Evolutionary conservation across 306 rosid genomes (phyloP).

Genomic region (Cucumis cinereus): DNA sequence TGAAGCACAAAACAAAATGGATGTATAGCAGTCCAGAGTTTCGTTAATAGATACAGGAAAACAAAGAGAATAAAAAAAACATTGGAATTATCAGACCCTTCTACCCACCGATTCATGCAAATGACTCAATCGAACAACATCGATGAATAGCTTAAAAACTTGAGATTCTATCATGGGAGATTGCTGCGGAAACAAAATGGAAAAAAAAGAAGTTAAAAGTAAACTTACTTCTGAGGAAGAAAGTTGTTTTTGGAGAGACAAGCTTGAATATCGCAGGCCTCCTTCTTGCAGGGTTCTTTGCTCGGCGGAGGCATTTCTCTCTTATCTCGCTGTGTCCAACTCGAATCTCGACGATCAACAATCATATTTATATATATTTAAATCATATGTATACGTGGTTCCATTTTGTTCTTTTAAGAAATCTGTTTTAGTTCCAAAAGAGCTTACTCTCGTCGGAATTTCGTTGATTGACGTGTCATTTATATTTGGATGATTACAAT

Average conservation of each 20-base stretch:
- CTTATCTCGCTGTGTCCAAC: background rate
- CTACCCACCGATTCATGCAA: background rate
- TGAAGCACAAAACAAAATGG: background rate
- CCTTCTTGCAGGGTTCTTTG: conserved; percentile 91
- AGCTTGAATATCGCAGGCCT: conserved; percentile 90
- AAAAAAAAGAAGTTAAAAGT: background rate
- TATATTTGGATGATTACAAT: too few species aligned
- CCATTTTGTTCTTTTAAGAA: too few species aligned
- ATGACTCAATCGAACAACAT: background rate
- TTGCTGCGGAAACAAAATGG: conserved; percentile 9
- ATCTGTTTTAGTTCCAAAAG: too few species aligned
- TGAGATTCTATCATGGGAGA: background rate
- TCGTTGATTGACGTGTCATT: too few species aligned
- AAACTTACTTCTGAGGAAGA: conserved; percentile 46
- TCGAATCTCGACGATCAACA: background rate
- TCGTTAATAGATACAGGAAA: background rate
- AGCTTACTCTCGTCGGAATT: too few species aligned
- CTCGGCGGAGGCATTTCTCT: conserved; percentile 40
- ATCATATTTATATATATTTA: too few species aligned
- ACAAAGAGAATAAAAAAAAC: background rate
- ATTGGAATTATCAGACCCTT: background rate
- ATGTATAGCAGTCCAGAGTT: background rate
- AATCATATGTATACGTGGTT: too few species aligned
- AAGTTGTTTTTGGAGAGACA: conserved; percentile 83
- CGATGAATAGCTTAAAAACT: background rate